Percentiles rank a stretch among this genome's conserved stretches.
phyloP scores from a whole-genome alignment of 352 stramenopile genomes.

The Phytophthora hybrid region DNA sequence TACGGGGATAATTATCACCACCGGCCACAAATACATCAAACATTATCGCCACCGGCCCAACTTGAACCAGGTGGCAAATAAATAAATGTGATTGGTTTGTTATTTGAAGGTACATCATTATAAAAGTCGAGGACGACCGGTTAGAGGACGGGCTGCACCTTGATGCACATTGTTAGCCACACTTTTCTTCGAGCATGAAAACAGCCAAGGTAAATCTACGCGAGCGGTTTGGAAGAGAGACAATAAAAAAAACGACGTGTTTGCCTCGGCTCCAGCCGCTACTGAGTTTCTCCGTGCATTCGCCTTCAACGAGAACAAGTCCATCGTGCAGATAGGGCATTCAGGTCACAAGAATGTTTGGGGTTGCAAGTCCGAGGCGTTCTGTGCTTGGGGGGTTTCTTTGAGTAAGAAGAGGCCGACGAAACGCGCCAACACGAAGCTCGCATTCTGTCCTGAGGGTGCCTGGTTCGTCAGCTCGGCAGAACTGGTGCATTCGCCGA shows the following conservation, averaged over 20 bases:
- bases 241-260: constrained; percentile 6
- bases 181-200: constrained; percentile 1
- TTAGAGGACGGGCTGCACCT: background rate
- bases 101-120: too few species aligned
- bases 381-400: background rate
- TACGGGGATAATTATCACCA: too few species aligned
- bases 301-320: constrained; percentile 22
- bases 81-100: too few species aligned
- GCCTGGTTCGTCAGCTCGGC: too few species aligned
- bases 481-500: too few species aligned
- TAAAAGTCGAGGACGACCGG: background rate
- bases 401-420: too few species aligned
- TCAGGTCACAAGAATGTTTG: constrained; percentile 9
- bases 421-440: too few species aligned
- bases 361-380: background rate
- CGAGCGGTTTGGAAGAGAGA: background rate
- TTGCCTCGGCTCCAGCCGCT: background rate
- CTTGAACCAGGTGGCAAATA: too few species aligned
- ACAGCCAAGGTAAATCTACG: constrained; percentile 2
- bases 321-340: background rate
- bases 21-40: too few species aligned
- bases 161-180: background rate
- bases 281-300: constrained; percentile 7
- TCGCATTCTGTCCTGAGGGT: too few species aligned
- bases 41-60: too few species aligned